Conservation (phyloP, 164 flowering plant genomes). For the Magnolia officinalis region DNA sequence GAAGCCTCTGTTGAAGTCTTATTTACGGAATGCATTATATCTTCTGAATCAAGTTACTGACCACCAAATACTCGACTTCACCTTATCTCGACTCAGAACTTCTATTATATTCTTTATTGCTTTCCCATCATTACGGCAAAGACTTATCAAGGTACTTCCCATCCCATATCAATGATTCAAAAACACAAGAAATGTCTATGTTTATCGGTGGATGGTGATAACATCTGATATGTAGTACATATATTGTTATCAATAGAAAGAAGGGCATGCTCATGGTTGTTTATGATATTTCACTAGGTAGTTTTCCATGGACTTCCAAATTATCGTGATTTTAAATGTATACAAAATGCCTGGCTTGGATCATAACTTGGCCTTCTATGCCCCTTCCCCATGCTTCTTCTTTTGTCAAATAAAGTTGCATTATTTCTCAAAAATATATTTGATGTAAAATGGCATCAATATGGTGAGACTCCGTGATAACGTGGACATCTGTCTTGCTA, state of each 20-base stretch:
- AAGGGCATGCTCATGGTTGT: too few relatives aligned
- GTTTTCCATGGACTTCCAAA: background rate
- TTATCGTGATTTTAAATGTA: background rate
- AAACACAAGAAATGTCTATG: background rate
- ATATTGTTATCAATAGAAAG: too few relatives aligned
- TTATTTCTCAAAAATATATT: too few relatives aligned
- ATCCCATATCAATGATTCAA: background rate
- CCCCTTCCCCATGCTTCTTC: too few relatives aligned
- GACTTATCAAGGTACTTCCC: slow-evolving; percentile 65
- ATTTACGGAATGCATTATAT: slow-evolving; percentile 62
- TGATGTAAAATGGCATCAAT: too few relatives aligned
- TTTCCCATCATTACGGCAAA: slow-evolving; percentile 55
- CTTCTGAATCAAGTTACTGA: slow-evolving; percentile 71
- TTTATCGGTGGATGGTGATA: background rate
- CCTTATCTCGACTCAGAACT: slow-evolving; percentile 55
- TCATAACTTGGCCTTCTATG: background rate
- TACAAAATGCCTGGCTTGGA: background rate
- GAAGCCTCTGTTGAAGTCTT: slow-evolving; percentile 80
- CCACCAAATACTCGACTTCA: slow-evolving; percentile 51
- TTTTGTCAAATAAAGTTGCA: too few relatives aligned
- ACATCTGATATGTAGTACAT: background rate
- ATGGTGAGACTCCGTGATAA: too few relatives aligned
- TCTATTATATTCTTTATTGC: slow-evolving; percentile 64
- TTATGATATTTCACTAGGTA: too few relatives aligned
- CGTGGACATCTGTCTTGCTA: too few relatives aligned